These are phyloP conservation scores for Lepiota brunneoincarnata DNA, from an alignment of 768 basidiomycete species.

Conservation along the genomic window DNA sequence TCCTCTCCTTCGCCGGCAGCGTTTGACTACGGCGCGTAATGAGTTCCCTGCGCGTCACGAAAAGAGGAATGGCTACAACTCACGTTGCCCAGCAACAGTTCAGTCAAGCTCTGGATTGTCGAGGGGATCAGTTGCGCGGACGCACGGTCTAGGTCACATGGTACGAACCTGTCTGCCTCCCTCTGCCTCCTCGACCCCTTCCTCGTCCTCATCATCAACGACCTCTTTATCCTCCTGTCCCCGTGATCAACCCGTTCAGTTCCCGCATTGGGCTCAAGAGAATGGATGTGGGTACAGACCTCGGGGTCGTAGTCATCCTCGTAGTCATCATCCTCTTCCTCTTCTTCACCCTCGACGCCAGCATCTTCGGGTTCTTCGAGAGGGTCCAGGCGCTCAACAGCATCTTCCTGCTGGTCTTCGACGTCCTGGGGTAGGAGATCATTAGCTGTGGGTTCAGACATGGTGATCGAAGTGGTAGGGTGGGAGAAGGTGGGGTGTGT, in stretches of 20 bases:
- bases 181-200: not conserved
- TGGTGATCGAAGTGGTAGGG: not conserved
- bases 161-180: not conserved
- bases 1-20: not conserved
- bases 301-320: constrained; percentile 8
- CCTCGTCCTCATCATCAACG: constrained; percentile 5
- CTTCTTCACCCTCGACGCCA: not conserved
- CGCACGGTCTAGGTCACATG: not conserved
- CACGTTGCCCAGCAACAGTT: constrained; percentile 1
- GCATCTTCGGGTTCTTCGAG: not conserved
- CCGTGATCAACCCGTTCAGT: not conserved
- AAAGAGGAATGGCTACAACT: not conserved
- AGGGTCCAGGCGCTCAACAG: constrained; percentile 1
- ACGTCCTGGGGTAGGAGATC: constrained; percentile 1
- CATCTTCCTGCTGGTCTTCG: not conserved
- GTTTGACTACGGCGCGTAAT: constrained; percentile 4
- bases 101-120: constrained; percentile 2
- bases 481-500: not conserved
- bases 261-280: not conserved
- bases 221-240: constrained; percentile 1
- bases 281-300: not conserved
- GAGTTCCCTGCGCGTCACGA: not conserved
- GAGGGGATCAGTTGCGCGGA: not conserved
- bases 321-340: not conserved
- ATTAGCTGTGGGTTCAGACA: constrained; percentile 7